Evolutionary conservation across 805 yeast species (phyloP).

Genomic region (Starmerella ratchasimensis): DNA sequence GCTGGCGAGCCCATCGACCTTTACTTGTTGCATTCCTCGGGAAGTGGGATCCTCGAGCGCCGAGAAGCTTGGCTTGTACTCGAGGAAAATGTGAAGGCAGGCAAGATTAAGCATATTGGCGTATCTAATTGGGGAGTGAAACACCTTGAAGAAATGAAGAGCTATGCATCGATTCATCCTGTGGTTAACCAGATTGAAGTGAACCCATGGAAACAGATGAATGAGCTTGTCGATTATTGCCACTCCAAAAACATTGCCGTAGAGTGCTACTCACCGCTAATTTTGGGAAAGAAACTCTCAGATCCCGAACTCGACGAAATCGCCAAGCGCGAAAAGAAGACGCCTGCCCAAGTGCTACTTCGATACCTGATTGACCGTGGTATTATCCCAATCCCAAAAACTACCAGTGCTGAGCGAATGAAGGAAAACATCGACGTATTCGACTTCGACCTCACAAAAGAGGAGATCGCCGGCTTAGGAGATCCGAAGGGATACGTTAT

Average conservation of each 20-base stretch:
- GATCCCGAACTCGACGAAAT: constrained; percentile 27
- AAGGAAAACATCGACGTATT: constrained; percentile 42
- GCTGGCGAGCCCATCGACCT: constrained; percentile 61
- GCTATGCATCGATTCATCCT: constrained; percentile 30
- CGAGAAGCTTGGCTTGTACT: constrained; percentile 42
- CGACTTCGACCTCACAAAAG: constrained; percentile 29
- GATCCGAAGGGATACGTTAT: constrained; percentile 23
- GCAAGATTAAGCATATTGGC: constrained; percentile 41
- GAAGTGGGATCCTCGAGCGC: constrained; percentile 23
- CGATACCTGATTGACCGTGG: constrained; percentile 39
- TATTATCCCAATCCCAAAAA: constrained; percentile 59
- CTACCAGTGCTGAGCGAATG: constrained; percentile 45
- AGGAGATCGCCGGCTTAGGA: constrained; percentile 24
- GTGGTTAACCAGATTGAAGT: constrained; percentile 73
- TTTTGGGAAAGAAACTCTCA: constrained; percentile 43
- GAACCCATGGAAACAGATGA: constrained; percentile 68
- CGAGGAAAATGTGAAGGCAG: constrained; percentile 41
- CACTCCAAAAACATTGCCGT: constrained; percentile 40
- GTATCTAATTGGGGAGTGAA: constrained; percentile 51
- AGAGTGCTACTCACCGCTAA: constrained; percentile 73
- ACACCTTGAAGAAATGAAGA: constrained; percentile 43
- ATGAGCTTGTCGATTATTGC: constrained; percentile 49
- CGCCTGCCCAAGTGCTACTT: constrained; percentile 36
- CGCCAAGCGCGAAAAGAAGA: constrained; percentile 29
- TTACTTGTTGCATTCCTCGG: constrained; percentile 39